Conservation (phyloP, 441 rosid genomes). For the Jatropha podagrica region DNA sequence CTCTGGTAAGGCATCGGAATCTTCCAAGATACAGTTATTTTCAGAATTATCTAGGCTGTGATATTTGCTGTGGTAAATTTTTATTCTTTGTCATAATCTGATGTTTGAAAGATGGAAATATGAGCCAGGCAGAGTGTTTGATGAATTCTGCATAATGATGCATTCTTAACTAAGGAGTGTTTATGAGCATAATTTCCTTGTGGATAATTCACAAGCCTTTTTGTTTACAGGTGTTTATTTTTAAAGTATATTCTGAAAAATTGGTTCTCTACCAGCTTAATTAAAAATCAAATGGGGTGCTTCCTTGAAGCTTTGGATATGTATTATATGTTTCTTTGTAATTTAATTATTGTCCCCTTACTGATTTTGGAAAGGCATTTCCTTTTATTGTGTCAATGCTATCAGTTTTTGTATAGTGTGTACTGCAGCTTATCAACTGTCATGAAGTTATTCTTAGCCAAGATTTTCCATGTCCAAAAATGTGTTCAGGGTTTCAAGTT, state of each 20-base stretch:
- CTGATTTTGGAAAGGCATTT: not conserved
- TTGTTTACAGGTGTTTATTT: not conserved
- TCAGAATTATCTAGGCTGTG: not conserved
- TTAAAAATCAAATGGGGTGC: not conserved
- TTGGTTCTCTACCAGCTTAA: not conserved
- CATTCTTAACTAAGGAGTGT: not conserved
- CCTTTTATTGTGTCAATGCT: not conserved
- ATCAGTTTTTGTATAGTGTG: not conserved
- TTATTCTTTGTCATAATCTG: not conserved
- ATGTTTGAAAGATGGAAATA: not conserved
- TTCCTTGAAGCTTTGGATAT: not conserved
- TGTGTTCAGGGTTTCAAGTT: not conserved
- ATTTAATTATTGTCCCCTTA: too few relatives aligned
- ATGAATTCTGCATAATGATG: not conserved
- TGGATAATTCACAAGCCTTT: not conserved
- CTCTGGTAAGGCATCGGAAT: slow-evolving; percentile 59
- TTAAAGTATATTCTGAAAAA: not conserved
- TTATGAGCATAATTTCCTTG: not conserved
- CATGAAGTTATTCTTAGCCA: not conserved
- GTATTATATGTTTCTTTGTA: not conserved
- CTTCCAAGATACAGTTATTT: slow-evolving; percentile 25
- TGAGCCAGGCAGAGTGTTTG: not conserved
- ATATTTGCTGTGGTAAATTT: not conserved
- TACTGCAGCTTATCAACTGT: not conserved
- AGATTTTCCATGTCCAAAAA: not conserved